Base-by-base conservation (phyloP, 768 basidiomycete genomes). In the Mycena kentingensis region DNA sequence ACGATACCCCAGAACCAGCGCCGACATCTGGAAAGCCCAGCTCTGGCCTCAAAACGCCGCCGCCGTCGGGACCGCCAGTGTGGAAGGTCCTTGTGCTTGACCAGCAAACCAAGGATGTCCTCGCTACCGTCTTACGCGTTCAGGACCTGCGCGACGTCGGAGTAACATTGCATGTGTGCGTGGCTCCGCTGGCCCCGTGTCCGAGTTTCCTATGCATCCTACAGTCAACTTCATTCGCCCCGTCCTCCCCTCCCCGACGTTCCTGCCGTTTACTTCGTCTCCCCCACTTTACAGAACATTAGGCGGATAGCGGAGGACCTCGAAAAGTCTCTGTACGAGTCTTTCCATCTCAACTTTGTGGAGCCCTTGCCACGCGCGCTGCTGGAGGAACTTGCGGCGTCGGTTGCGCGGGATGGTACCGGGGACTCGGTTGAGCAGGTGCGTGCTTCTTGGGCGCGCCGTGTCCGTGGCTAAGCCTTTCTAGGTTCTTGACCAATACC, bases 21-120 rank as follows among this genome's bases (percentile, higher is more conserved):
- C 66, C 73, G 22, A 61, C 70, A 0, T 65, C 75, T 22, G 68
- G 70, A 15, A 78, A 78, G 54, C 65, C 73, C 16, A 60, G 67
- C 13, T 67, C 79, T 10, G 67, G 75, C n/a, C 65, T 75, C 52
- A 87, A 84, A 60, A 67, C 75, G 3, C 73, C 82, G 2, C 69
- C 78, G 6, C 69, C 78, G 24, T 77, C 79, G 12, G 83, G 81
- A 0, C 90, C 93, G 26, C 84, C 93, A 5, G 85, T 97, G 4
- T 99, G 97, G 96, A 99, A 99, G 70, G 86, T 98, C 13, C 75
- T 99, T 10, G 87, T 99, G 2, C 76, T 99, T 49, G 97, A 99
- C 69, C 93, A 97, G 64, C 82, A 88, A 61, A 96, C 93, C 21
- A 97, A 98, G 69, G 97, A 98, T 67, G 87, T 98, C 19, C 78